Percentiles rank a stretch among this genome's conserved stretches.
phyloP scores from a whole-genome alignment of 2,329 filamentous ascomycete species.

The Penicillium vulpinum region DNA sequence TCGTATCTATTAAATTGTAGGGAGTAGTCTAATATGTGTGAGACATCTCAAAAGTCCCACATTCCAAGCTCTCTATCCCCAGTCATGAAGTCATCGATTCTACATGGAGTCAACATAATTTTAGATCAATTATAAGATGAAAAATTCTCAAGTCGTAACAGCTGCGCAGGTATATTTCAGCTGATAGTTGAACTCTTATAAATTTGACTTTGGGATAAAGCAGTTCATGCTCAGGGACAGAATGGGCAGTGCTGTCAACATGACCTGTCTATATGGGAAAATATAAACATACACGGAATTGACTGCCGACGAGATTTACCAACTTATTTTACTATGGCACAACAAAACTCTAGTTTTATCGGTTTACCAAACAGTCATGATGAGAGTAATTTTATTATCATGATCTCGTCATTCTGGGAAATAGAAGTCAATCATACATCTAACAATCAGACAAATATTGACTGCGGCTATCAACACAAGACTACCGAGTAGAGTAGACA shows the following conservation, averaged over 20 bases:
- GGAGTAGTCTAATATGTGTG: neutral
- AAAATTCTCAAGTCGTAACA: too few species aligned
- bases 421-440: neutral
- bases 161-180: neutral
- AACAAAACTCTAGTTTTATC: neutral
- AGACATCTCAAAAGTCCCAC: neutral
- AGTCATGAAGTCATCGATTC: slow-evolving; percentile 21
- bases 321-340: neutral
- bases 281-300: neutral
- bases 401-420: neutral
- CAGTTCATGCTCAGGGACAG: neutral
- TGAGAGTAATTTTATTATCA: neutral
- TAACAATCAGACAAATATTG: neutral
- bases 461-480: neutral
- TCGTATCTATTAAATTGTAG: neutral
- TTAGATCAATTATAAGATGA: neutral
- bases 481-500: too few species aligned
- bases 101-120: neutral
- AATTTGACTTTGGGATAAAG: too few species aligned
- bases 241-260: neutral
- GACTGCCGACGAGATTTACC: neutral
- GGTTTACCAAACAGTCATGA: neutral
- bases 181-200: neutral
- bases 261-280: neutral
- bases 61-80: neutral